A percentile compares a stretch with the other conserved stretches of the same genome.
These are phyloP conservation scores for Podaxis pistillaris DNA, from an alignment of 768 basidiomycete species.

Conservation along the genomic window DNA sequence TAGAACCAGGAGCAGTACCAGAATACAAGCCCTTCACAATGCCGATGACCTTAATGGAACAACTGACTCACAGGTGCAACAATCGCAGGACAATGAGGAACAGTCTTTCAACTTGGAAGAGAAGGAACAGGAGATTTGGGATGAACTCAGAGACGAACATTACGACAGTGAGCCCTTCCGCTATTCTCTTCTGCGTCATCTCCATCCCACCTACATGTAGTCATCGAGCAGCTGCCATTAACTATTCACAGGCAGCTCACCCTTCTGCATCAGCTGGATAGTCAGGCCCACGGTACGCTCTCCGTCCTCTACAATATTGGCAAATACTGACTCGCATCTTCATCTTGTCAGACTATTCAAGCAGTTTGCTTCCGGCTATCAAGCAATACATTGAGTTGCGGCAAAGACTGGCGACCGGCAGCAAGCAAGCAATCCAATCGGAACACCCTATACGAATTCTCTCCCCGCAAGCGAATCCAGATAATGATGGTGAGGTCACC, in stretches of 20 bases:
- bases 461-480: neutral
- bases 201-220: conserved; percentile 32
- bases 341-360: conserved; percentile 27
- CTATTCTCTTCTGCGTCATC: neutral
- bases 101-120: conserved; percentile 25
- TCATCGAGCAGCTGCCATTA: conserved; percentile 76
- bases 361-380: conserved; percentile 42
- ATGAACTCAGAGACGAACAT: conserved; percentile 74
- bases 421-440: neutral
- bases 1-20: conserved; percentile 49
- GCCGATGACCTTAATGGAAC: conserved; percentile 24
- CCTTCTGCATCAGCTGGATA: conserved; percentile 71
- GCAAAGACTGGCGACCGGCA: conserved; percentile 5
- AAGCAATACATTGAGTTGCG: conserved; percentile 43
- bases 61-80: conserved; percentile 15
- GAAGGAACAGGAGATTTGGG: conserved; percentile 69
- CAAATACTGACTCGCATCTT: neutral
- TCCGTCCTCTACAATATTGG: neutral
- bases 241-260: conserved; percentile 69
- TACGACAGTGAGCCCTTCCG: conserved; percentile 57
- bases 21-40: conserved; percentile 31
- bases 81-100: conserved; percentile 5
- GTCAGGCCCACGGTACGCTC: conserved; percentile 54
- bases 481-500: neutral
- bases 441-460: neutral